These are phyloP conservation scores for Neurospora tetraspora DNA, from an alignment of 495 filamentous ascomycete genomes.

Conservation along the genomic window DNA sequence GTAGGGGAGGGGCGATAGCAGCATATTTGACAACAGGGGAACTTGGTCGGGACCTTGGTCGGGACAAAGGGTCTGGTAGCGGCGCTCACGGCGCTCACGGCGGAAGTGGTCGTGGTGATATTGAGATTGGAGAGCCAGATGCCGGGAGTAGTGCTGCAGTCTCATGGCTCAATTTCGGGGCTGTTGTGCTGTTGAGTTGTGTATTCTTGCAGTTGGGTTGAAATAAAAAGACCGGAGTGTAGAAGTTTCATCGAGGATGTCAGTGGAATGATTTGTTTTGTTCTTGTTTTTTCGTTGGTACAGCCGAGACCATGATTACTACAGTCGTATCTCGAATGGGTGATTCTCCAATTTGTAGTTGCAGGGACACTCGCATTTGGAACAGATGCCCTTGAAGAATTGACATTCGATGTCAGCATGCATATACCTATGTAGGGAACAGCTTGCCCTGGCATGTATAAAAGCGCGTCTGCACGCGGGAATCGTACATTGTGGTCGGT, in stretches of 20 bases:
- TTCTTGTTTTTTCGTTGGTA: neutral
- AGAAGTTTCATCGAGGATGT: neutral
- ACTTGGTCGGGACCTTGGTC: neutral
- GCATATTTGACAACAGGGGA: slow-evolving; percentile 12
- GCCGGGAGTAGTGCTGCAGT: neutral
- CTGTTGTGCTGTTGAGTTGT: neutral
- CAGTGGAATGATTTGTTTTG: neutral
- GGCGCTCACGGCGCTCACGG: neutral
- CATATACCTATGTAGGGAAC: neutral
- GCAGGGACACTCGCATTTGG: neutral
- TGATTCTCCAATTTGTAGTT: neutral
- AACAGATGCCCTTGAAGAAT: neutral
- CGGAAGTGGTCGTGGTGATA: neutral
- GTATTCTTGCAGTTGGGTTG: neutral
- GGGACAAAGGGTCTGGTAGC: neutral
- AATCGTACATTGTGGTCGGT: neutral
- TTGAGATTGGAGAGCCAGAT: neutral
- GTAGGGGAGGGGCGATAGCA: slow-evolving; percentile 34
- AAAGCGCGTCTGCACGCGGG: neutral
- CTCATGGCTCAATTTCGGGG: neutral
- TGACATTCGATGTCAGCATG: neutral
- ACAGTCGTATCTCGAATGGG: neutral
- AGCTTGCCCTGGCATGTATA: neutral
- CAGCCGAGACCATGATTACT: neutral
- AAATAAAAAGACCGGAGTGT: neutral